Evolutionary conservation across 305 asterid genomes (phyloP), one percentile per base, ranked within the genome.

Genomic region (Monarda citriodora): DNA sequence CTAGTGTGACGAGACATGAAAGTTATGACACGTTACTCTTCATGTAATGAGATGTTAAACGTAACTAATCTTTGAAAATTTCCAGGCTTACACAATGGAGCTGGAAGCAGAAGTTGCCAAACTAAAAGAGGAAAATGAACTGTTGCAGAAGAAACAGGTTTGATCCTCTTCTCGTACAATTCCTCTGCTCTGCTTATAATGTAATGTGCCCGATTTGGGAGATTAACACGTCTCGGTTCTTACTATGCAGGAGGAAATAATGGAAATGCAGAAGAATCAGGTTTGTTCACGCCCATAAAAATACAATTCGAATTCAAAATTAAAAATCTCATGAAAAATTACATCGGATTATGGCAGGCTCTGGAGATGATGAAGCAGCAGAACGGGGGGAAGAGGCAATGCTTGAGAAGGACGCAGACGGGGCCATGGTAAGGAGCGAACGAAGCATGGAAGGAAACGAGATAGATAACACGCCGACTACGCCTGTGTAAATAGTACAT

Each of bases 81-180:
- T 57, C 16, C 68, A 93, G 99, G 99, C 99, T 32, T 88, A 88
- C 69, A 95, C 94, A 1, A 74, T 61, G 80, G 99, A 95, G 69
- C 68, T 95, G 81, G 99, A 95, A 84, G 94, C 76, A 44, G 99
- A 95, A 82, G 89, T 95, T 22, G 91, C 95, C 52, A 91, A 84
- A 73, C 74, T 95, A 66, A 95, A 95, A 82, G 99, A 88, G 77
- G 94, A 95, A 74, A 86, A 88, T 56, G 79, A 84, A 64, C 77
- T 75, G 70, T 69, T 95, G 76, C 75, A 52, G 68, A 86, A 81
- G 86, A 95, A 85, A 72, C 96, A 83, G 89, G 98, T 91, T 91
- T 22, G 1, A 53, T 45, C 17, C 51, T 40, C 58, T 40, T 40
- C 58, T 40, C 58, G 18, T 31, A 52, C 46, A 20, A 14, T 34